A percentile compares a stretch with the other conserved stretches of the same genome.
These are phyloP conservation scores for Capillidium rhysosporum DNA, from an alignment of 371 early-diverging fungal genomes.

Conservation along the genomic window DNA sequence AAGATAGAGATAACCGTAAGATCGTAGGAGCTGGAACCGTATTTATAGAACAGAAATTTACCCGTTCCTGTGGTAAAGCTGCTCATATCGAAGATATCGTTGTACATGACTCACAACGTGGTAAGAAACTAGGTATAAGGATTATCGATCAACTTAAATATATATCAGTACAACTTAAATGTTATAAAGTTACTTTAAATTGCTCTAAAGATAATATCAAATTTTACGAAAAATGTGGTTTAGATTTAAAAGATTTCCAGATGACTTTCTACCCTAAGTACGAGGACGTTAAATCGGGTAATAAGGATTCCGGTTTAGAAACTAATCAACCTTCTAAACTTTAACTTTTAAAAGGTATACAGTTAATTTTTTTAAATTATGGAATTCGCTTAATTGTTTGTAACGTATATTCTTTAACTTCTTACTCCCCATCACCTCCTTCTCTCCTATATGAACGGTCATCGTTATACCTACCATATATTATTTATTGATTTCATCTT, in stretches of 20 bases:
- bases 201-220: conserved; percentile 66
- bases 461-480: not conserved
- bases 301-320: not conserved
- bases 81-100: conserved; percentile 91
- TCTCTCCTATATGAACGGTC: not conserved
- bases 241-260: conserved; percentile 64
- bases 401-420: too few relatives aligned
- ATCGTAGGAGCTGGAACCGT: conserved; percentile 91
- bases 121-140: conserved; percentile 60
- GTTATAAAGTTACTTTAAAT: conserved; percentile 71
- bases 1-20: conserved; percentile 23
- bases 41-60: conserved; percentile 90
- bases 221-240: conserved; percentile 89
- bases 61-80: conserved; percentile 61
- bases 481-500: not conserved
- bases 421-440: not conserved
- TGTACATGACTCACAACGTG: conserved; percentile 79
- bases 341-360: not conserved
- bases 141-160: conserved; percentile 52
- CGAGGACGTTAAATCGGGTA: not conserved
- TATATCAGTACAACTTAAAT: conserved; percentile 34
- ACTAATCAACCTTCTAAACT: not conserved
- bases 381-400: too few relatives aligned
- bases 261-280: conserved; percentile 43
- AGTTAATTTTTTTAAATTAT: too few relatives aligned